These are phyloP conservation scores for Eimeria necatrix DNA, from an alignment of 169 alveolate species.

Conservation along the genomic window DNA sequence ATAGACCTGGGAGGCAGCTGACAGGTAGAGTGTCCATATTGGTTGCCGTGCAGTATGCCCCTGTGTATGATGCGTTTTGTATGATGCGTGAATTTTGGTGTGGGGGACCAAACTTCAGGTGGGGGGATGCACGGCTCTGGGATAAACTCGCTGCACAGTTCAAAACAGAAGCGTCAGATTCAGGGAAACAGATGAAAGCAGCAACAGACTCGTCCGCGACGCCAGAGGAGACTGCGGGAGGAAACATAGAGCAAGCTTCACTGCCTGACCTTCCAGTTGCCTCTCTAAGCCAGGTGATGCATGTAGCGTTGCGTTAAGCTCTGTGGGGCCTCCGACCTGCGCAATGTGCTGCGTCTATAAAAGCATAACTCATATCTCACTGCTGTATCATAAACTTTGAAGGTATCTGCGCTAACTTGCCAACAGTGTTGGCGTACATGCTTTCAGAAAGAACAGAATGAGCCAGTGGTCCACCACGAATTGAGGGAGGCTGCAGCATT, in stretches of 20 bases:
- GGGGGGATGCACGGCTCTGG: conserved; percentile 81
- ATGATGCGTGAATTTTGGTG: too few species aligned
- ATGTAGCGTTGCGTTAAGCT: too few species aligned
- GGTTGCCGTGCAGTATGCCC: neutral
- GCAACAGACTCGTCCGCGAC: neutral
- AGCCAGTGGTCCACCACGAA: conserved; percentile 11
- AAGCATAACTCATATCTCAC: too few species aligned
- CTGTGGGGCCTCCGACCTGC: too few species aligned
- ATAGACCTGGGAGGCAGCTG: neutral
- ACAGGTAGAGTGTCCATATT: neutral
- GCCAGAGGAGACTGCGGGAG: neutral
- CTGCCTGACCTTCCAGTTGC: too few species aligned
- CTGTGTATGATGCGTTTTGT: neutral
- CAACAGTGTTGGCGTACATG: neutral
- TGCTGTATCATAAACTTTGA: too few species aligned
- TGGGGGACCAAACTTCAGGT: conserved; percentile 42
- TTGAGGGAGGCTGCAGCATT: conserved; percentile 48
- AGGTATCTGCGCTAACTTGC: too few species aligned
- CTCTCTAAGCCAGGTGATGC: too few species aligned
- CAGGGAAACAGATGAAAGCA: neutral
- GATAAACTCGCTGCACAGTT: conserved; percentile 29
- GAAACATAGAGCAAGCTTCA: neutral
- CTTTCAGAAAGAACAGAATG: neutral
- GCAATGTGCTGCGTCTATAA: too few species aligned
- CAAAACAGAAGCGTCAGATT: neutral